Conservation (phyloP, 139 green algal genomes). For the Micromonas commoda region DNA sequence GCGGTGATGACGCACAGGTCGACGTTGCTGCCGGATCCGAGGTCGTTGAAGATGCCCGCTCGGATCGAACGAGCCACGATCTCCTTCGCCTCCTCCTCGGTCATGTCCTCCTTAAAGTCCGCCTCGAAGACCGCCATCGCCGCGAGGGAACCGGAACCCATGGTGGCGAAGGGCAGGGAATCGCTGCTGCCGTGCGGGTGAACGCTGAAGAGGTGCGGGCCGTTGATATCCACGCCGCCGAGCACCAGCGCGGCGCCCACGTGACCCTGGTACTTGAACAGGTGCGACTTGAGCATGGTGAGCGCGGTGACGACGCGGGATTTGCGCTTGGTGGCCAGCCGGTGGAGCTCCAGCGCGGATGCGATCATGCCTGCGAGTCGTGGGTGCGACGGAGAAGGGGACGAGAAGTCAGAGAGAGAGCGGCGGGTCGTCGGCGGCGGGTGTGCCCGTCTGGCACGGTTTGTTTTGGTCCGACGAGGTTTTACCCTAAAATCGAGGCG, state of each 20-base stretch:
- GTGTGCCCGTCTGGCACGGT: too few species aligned
- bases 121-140: slow-evolving; percentile 97
- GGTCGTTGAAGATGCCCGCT: slow-evolving; percentile 91
- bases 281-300: slow-evolving; percentile 92
- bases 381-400: too few species aligned
- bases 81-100: slow-evolving; percentile 65
- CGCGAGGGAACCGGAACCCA: slow-evolving; percentile 91
- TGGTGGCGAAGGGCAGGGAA: slow-evolving; percentile 88
- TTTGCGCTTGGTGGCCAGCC: slow-evolving; percentile 63
- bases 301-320: slow-evolving; percentile 83
- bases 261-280: slow-evolving; percentile 97
- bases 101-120: slow-evolving; percentile 91
- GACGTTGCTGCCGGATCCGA: slow-evolving; percentile 93
- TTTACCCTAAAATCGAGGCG: not conserved
- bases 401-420: too few species aligned
- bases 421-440: too few species aligned
- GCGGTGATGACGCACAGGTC: slow-evolving; percentile 92
- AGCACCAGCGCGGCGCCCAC: slow-evolving; percentile 91
- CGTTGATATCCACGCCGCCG: slow-evolving; percentile 84
- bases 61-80: slow-evolving; percentile 60
- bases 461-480: too few species aligned
- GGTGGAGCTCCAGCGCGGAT: slow-evolving; percentile 81
- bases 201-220: slow-evolving; percentile 85
- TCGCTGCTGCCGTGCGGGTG: slow-evolving; percentile 98
- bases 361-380: slow-evolving; percentile 82